Evolutionary conservation across 169 alveolate species (phyloP), one percentile per base, ranked within the genome.

Genomic region (Eimeria sp.): DNA sequence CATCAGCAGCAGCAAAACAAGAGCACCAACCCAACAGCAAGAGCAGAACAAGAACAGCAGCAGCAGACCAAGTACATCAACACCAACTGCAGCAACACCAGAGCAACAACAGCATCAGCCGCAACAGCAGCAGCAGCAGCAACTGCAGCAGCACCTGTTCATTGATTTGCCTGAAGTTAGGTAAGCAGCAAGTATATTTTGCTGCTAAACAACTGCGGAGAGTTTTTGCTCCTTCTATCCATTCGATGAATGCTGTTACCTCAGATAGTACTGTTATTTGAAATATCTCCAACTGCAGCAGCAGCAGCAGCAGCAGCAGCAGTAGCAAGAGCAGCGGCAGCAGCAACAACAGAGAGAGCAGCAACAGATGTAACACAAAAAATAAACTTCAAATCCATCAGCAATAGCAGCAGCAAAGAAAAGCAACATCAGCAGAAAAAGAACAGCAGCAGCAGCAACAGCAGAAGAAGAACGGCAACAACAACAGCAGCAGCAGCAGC

Each of bases 191-290:
- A 18, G 80, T 70, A 27, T 22, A 47, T 30, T 72, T 54, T 63
- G 86, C 27, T 75, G 75, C 61, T 61, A 76, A 57, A 40, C 91
- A 92, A 14, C 34, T n/a, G 54, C 95, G 89, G 89, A 94, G 7
- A 94, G 96, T 16, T 98, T 5, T 34, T 43, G 98, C 97, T 76
- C 97, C 98, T 34, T 98, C 98, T 25, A 99, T 99, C 99, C 99
- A 99, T 57, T 99, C 99, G 1, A 99, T 97, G 34, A 99, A 89
- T 40, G 99, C 99, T 30, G 99, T 96, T 88, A 98, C 98, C 92
- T 98, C 98, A n/a, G 98, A 97, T 54, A 99, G 95, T 18, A 99
- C 99, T 5, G 98, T 97, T 6, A 98, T 99, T 27, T 98, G 96
- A 92, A 98, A 99, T 67, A 97, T 96, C 34, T 90, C 58, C 67